Evolutionary conservation across 345 rosid genomes (phyloP).

Genomic region (Carallia pectinifolia): DNA sequence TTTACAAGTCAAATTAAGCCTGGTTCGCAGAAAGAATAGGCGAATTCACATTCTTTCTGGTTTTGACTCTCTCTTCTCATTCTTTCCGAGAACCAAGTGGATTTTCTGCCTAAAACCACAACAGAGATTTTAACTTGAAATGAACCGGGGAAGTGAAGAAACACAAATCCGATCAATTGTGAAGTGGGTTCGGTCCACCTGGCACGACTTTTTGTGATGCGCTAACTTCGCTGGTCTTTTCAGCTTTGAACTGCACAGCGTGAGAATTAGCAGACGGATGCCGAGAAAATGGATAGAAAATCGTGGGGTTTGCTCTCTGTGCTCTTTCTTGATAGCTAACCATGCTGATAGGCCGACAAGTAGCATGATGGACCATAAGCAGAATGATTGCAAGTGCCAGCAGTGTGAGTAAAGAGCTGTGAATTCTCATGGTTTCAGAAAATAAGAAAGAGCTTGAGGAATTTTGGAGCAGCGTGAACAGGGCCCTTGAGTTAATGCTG

Average conservation of each 20-base stretch:
- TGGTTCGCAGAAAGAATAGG: not conserved
- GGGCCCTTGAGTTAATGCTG: not conserved
- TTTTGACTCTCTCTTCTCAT: not conserved
- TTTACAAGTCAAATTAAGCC: not conserved
- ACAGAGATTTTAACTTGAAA: not conserved
- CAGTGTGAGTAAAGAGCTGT: conserved; percentile 13
- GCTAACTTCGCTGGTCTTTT: conserved; percentile 8
- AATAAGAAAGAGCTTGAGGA: not conserved
- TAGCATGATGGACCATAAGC: conserved; percentile 22
- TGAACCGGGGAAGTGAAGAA: not conserved
- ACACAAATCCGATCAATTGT: conserved; percentile 31
- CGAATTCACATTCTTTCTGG: not conserved
- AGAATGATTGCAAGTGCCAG: conserved; percentile 23
- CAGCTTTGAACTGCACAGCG: conserved; percentile 1
- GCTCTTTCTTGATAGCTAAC: conserved; percentile 13
- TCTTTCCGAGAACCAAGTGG: conserved; percentile 24
- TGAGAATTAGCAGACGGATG: conserved; percentile 15
- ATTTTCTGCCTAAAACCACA: not conserved
- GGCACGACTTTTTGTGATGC: conserved; percentile 37
- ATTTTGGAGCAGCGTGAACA: not conserved
- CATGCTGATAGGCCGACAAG: conserved; percentile 21
- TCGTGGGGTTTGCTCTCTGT: not conserved
- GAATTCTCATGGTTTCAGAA: conserved; percentile 22
- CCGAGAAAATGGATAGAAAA: conserved; percentile 14
- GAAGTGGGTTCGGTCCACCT: conserved; percentile 63